A percentile compares a stretch with the other conserved stretches of the same genome.
Conservation (phyloP, 768 basidiomycete genomes). For the Termitomyces eurrhizus region DNA sequence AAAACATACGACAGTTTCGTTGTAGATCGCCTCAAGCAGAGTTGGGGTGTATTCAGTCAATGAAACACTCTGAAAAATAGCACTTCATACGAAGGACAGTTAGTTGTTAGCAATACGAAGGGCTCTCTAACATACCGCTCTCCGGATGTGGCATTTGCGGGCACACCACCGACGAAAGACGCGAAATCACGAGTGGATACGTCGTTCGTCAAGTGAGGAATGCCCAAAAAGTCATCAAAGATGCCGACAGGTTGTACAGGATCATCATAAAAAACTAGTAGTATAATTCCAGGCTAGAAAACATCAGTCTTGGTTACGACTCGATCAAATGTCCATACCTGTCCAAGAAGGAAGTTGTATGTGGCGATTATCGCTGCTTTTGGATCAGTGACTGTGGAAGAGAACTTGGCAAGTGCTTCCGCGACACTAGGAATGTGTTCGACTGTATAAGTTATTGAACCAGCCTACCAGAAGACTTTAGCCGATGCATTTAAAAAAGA, state of each 20-base stretch:
- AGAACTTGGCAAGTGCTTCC: constrained; percentile 38
- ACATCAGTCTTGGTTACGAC: not conserved
- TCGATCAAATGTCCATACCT: constrained; percentile 23
- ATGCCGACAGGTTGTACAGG: constrained; percentile 45
- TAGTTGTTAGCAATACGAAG: constrained; percentile 2
- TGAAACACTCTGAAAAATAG: constrained; percentile 39
- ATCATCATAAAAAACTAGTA: constrained; percentile 55
- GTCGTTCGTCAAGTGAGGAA: constrained; percentile 35
- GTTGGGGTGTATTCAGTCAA: constrained; percentile 29
- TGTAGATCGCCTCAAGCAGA: constrained; percentile 37
- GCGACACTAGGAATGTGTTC: constrained; percentile 21
- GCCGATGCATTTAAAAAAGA: not conserved
- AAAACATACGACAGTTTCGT: constrained; percentile 36
- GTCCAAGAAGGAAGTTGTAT: constrained; percentile 32
- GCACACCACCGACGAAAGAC: constrained; percentile 34
- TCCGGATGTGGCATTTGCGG: constrained; percentile 29
- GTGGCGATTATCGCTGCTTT: constrained; percentile 48
- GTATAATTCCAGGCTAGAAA: constrained; percentile 17
- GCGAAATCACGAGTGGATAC: constrained; percentile 37
- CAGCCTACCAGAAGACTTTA: constrained; percentile 35
- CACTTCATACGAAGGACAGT: not conserved
- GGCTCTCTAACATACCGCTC: constrained; percentile 15
- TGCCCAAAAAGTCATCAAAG: constrained; percentile 48
- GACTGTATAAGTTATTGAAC: constrained; percentile 33
- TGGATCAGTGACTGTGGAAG: constrained; percentile 39